A percentile compares a stretch with the other conserved stretches of the same genome.
Evolutionary conservation across 352 stramenopile genomes (phyloP).

Genomic region (Phytophthora melonis): DNA sequence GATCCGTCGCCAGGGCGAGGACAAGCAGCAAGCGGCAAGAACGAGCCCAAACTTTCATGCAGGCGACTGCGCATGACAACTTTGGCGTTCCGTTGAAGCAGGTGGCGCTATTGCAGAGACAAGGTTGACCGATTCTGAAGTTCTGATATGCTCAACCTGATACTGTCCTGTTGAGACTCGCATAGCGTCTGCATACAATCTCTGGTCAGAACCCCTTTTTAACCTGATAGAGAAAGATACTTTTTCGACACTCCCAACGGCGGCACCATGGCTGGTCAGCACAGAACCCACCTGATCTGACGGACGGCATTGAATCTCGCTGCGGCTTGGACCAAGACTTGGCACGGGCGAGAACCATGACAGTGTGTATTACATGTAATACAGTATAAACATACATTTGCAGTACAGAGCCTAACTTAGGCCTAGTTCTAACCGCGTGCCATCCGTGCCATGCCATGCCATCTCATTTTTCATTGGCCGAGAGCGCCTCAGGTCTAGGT

Average conservation of each 20-base stretch:
- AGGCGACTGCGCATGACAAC: conserved; percentile 13
- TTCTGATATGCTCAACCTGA: not conserved
- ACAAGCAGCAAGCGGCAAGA: not conserved
- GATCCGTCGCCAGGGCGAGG: not conserved
- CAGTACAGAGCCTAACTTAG: not conserved
- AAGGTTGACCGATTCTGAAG: conserved; percentile 1
- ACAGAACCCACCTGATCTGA: not conserved
- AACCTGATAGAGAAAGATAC: not conserved
- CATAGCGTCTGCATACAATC: not conserved
- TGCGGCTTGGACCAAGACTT: not conserved
- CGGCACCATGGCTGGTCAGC: not conserved
- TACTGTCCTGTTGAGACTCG: not conserved
- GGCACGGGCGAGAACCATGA: too few species aligned
- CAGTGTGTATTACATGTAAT: too few species aligned
- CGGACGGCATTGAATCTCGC: not conserved
- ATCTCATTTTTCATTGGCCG: too few species aligned
- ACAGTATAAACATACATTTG: not conserved
- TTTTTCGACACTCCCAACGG: not conserved
- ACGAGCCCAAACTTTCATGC: not conserved
- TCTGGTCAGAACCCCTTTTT: not conserved
- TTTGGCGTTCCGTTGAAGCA: conserved; percentile 9
- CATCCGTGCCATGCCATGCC: too few species aligned
- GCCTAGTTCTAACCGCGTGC: too few species aligned
- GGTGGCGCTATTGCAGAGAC: conserved; percentile 12
- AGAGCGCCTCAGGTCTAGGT: too few species aligned